These are phyloP conservation scores for Aschersonia sp. DNA, from an alignment of 2,329 filamentous ascomycete genomes.

Conservation along the genomic window DNA sequence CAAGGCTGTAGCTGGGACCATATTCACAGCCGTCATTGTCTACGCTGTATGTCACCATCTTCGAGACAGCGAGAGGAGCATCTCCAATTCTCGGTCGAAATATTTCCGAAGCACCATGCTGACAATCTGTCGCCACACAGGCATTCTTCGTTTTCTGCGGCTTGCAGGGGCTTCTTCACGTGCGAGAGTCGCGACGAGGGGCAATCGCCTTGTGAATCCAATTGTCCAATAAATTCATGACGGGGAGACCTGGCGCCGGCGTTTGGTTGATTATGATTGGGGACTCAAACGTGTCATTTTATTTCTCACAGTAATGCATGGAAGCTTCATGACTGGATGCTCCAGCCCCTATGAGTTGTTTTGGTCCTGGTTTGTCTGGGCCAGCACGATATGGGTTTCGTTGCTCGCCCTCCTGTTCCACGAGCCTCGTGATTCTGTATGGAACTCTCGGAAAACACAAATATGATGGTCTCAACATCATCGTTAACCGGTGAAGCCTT, in stretches of 20 bases:
- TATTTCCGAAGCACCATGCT: not conserved
- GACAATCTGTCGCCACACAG: slow-evolving; percentile 26
- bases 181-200: slow-evolving; percentile 68
- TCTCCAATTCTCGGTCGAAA: not conserved
- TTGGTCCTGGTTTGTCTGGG: too few relatives aligned
- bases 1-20: slow-evolving; percentile 63
- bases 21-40: slow-evolving; percentile 78
- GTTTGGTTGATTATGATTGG: not conserved
- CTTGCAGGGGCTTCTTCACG: slow-evolving; percentile 74
- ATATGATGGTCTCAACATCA: too few relatives aligned
- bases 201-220: slow-evolving; percentile 55
- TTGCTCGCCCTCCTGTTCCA: too few relatives aligned
- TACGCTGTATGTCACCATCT: slow-evolving; percentile 47
- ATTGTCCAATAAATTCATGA: not conserved
- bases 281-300: too few relatives aligned
- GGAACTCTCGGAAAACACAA: too few relatives aligned
- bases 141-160: slow-evolving; percentile 85
- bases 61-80: too few relatives aligned
- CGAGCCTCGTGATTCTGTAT: too few relatives aligned
- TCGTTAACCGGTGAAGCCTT: too few relatives aligned
- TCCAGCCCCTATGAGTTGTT: too few relatives aligned
- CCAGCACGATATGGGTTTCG: too few relatives aligned
- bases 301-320: too few relatives aligned
- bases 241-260: slow-evolving; percentile 4
- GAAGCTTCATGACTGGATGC: too few relatives aligned